These are phyloP conservation scores for Hyphopichia pseudoburtonii DNA, from an alignment of 1,139 yeast genomes.

Conservation along the genomic window DNA sequence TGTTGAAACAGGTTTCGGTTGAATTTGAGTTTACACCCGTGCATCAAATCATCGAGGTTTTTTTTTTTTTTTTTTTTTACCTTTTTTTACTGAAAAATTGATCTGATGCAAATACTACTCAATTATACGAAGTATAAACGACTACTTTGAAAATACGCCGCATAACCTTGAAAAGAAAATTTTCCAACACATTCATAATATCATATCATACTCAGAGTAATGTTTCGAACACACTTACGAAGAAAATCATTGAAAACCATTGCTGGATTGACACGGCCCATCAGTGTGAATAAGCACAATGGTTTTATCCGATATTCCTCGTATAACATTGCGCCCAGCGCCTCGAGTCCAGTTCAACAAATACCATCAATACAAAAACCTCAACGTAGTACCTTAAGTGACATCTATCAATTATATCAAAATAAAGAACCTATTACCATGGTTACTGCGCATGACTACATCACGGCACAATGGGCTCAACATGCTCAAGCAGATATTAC, in stretches of 20 bases:
- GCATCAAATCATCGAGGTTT: neutral
- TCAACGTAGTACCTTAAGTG: slow-evolving; percentile 36
- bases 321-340: neutral
- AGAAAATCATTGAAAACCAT: no score
- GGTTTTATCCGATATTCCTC: neutral
- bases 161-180: no score
- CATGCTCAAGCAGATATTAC: slow-evolving; percentile 66
- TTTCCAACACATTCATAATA: no score
- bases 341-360: neutral
- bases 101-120: neutral
- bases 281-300: no score
- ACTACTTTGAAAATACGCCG: no score
- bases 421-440: slow-evolving; percentile 60
- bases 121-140: no score
- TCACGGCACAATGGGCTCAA: slow-evolving; percentile 74
- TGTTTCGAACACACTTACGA: no score
- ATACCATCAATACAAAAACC: no score
- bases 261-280: no score
- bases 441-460: slow-evolving; percentile 85
- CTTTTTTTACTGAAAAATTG: neutral
- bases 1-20: neutral
- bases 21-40: neutral
- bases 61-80: no score
- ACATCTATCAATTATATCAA: slow-evolving; percentile 43
- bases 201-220: no score